Base-by-base conservation (phyloP, 768 basidiomycete species). In the Auriculariales sp. region DNA sequence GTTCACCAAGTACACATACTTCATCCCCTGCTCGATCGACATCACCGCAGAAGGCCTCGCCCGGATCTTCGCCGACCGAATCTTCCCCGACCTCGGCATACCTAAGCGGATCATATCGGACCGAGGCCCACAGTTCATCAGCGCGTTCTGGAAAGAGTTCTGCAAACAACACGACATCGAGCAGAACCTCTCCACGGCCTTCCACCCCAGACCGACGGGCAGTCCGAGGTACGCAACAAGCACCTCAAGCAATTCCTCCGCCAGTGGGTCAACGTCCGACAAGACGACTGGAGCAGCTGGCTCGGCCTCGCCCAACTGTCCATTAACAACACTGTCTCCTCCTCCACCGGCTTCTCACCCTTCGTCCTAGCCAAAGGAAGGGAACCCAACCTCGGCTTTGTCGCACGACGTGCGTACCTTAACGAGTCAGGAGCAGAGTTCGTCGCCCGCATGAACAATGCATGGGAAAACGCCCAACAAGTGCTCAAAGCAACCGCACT, bases 191-290 rank as follows among this genome's bases (percentile, higher is more conserved):
- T 48, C 32, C 5, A 48, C 51, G 29, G 48, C 46, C 10, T 52
- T 28, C 28, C 29, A 52, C 22, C 34, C 3, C 29, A 49, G 48
- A 28, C 48, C 9, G 33, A 35, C 25, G 30, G 33, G 12, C 14
- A 22, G 14, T 33, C 33, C 5, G 48, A 49, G 34, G 19, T 22
- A 30, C n/a, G 12, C 6, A 17, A 25, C 50, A 68, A 70, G 49
- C 56, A 63, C 3, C 25, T 72, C 0, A 68, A 73, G 50, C 61
- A 62, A 10, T 69, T 67, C 51, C 63, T 73, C 0, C 56, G 65
- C 0, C 44, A 62, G 1, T 70, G 62, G 53, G 45, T 55, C 31
- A 61, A 64, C 46, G 57, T 64, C 46, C 52, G 60, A 4, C 64
- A 69, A 31, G 49, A 59, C 3, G 59, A 68, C 29, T 72, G 71